Evolutionary conservation across 345 rosid genomes (phyloP).

Genomic region (Cardamine chenopodiifolia): DNA sequence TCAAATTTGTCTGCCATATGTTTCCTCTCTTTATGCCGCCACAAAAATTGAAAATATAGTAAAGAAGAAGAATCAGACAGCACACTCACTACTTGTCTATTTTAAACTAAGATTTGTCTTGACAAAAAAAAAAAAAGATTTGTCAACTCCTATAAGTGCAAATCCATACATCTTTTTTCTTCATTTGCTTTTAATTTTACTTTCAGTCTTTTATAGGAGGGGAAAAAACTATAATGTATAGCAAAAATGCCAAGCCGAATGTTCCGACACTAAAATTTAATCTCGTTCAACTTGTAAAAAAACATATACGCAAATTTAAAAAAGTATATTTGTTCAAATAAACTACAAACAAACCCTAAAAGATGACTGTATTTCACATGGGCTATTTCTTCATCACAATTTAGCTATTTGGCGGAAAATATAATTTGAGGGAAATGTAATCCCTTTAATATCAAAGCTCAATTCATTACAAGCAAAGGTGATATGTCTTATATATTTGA

Average conservation of each 20-base stretch:
- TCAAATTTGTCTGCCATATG: conserved; percentile 44
- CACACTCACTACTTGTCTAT: conserved; percentile 14
- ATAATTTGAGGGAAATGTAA: conserved; percentile 37
- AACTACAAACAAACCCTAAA: not conserved
- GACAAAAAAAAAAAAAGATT: conserved; percentile 9
- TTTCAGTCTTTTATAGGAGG: not conserved
- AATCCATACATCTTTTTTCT: conserved; percentile 1
- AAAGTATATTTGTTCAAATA: not conserved
- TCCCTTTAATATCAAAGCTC: not conserved
- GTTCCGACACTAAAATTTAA: not conserved
- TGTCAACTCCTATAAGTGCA: conserved; percentile 13
- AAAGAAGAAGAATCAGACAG: not conserved
- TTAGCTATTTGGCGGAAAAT: conserved; percentile 26
- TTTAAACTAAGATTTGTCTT: conserved; percentile 11
- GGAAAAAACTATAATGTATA: not conserved
- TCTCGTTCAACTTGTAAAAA: not conserved
- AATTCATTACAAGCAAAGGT: conserved; percentile 40
- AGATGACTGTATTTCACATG: conserved; percentile 27
- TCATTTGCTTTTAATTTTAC: not conserved
- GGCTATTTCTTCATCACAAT: not conserved
- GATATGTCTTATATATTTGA: not conserved
- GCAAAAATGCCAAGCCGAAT: not conserved
- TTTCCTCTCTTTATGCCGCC: conserved; percentile 41
- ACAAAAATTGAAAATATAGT: conserved; percentile 3
- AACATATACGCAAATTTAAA: not conserved